Evolutionary conservation across 441 rosid species (phyloP).

Genomic region (Macaranga tanarius): DNA sequence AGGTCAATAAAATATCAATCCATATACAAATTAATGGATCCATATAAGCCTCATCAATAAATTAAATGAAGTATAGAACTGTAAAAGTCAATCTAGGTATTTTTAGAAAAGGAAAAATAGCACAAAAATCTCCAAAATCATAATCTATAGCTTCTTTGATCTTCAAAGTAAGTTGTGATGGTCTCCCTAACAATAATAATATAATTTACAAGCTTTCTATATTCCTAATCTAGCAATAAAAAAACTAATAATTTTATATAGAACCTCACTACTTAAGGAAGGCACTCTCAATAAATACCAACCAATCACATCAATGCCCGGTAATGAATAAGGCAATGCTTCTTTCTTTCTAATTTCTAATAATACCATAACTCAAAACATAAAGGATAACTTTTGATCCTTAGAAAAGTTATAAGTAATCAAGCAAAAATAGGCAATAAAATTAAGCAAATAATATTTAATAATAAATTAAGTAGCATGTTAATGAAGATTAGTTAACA

Average conservation of each 20-base stretch:
- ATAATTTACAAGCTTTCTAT: neutral
- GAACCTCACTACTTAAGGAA: conserved; percentile 3
- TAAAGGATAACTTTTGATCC: neutral
- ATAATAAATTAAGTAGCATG: neutral
- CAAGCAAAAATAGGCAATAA: no score
- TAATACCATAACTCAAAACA: neutral
- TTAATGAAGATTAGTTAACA: conserved; percentile 3
- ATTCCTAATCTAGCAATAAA: neutral
- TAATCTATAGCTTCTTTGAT: neutral
- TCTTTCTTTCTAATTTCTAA: neutral
- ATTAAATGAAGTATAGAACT: neutral
- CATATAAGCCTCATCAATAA: conserved; percentile 32
- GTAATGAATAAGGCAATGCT: neutral
- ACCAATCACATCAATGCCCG: neutral
- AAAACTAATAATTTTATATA: neutral
- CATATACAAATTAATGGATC: conserved; percentile 63
- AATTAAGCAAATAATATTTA: no score
- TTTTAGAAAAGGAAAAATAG: neutral
- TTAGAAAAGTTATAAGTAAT: neutral
- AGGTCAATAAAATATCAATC: conserved; percentile 57
- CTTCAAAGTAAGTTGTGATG: neutral
- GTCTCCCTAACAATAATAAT: neutral
- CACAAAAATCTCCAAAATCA: neutral
- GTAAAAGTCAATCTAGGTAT: neutral
- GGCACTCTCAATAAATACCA: neutral